Evolutionary conservation across 2,329 filamentous ascomycete species (phyloP).

Genomic region (Fusarium floridanum): DNA sequence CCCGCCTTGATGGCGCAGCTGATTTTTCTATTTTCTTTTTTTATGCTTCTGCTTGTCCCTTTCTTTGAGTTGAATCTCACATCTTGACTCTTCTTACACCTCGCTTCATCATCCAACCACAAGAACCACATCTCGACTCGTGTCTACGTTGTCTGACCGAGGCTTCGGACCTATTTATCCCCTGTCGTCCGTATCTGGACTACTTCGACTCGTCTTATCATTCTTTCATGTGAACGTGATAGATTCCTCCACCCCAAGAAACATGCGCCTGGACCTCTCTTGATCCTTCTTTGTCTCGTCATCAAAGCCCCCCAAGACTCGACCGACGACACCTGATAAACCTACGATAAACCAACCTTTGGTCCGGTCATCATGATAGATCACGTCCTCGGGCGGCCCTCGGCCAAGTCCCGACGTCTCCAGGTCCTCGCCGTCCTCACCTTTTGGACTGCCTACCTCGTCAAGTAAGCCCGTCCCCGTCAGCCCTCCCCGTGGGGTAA

Average conservation of each 20-base stretch:
- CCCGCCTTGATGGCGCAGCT: neutral
- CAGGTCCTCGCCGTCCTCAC: conserved; percentile 92
- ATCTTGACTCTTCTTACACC: neutral
- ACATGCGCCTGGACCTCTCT: conserved; percentile 33
- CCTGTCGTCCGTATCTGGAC: neutral
- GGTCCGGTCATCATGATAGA: conserved; percentile 70
- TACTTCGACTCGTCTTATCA: conserved; percentile 20
- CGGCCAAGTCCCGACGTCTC: conserved; percentile 89
- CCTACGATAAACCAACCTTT: neutral
- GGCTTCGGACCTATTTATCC: conserved; percentile 11
- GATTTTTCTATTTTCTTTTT: neutral
- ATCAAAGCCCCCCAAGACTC: neutral
- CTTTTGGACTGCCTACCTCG: conserved; percentile 90
- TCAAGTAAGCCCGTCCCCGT: conserved; percentile 65
- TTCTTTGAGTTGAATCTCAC: neutral
- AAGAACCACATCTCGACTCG: conserved; percentile 19
- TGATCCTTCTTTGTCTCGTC: conserved; percentile 27
- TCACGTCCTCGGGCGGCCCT: conserved; percentile 92
- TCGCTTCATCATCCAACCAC: neutral
- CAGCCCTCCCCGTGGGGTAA: conserved; percentile 4
- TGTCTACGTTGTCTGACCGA: conserved; percentile 26
- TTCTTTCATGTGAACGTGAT: conserved; percentile 44
- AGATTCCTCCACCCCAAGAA: conserved; percentile 23
- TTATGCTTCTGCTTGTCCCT: neutral
- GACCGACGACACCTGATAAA: conserved; percentile 1